These are phyloP conservation scores for Ricinus communis DNA, from an alignment of 345 rosid species.

Conservation along the genomic window DNA sequence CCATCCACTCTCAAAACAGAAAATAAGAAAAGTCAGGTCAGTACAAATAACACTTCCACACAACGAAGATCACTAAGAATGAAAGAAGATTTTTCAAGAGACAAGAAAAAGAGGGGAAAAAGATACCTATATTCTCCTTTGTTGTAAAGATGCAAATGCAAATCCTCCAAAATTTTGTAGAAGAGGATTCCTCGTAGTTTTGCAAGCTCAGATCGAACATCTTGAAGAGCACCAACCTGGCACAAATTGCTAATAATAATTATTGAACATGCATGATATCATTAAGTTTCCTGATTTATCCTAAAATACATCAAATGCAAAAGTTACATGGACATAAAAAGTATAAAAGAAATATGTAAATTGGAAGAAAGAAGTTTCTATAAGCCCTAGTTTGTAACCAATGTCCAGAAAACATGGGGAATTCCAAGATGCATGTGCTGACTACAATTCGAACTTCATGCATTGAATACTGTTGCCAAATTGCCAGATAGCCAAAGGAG, in stretches of 20 bases:
- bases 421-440: neutral
- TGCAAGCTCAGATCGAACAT: conserved; percentile 88
- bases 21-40: neutral
- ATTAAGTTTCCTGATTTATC: neutral
- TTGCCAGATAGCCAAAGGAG: neutral
- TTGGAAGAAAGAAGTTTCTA: neutral
- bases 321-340: neutral
- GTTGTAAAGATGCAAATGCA: conserved; percentile 94
- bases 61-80: too few species aligned
- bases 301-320: neutral
- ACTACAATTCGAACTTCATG: conserved; percentile 5
- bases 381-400: neutral
- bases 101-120: neutral
- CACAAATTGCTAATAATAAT: conserved; percentile 13
- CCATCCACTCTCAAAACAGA: neutral
- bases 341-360: neutral
- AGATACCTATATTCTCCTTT: conserved; percentile 90
- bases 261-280: conserved; percentile 1
- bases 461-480: neutral
- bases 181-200: conserved; percentile 85
- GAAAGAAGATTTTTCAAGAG: too few species aligned
- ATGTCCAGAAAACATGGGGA: neutral
- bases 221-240: conserved; percentile 99
- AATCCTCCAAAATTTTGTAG: conserved; percentile 86
- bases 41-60: neutral